phyloP scores from a whole-genome alignment of 345 rosid species.

The Populus tremula region DNA sequence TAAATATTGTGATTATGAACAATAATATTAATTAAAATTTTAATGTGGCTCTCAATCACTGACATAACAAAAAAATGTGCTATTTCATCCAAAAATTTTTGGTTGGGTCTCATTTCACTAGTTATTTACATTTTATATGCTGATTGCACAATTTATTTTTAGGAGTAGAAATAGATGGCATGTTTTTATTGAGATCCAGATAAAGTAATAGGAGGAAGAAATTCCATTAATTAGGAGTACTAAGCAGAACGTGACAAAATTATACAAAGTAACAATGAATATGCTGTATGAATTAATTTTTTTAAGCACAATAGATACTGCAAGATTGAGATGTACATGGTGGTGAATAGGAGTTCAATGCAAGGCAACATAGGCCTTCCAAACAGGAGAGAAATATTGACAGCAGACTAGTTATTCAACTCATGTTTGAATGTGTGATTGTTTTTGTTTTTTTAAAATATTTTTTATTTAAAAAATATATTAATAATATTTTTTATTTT shows the following conservation, averaged over 20 bases:
- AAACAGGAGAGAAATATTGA: neutral
- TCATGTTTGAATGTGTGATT: too few species aligned
- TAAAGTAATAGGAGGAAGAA: neutral
- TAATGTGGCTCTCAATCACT: too few species aligned
- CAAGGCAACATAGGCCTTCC: neutral
- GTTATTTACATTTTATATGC: too few species aligned
- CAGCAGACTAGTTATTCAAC: neutral
- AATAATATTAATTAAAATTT: too few species aligned
- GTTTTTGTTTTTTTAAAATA: too few species aligned
- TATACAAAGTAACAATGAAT: neutral
- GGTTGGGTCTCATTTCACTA: too few species aligned
- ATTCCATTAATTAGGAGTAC: neutral
- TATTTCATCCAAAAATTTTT: too few species aligned
- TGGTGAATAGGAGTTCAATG: neutral
- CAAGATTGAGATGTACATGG: neutral
- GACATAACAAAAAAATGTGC: rapidly evolving
- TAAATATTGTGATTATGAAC: too few species aligned
- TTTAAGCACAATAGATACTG: neutral
- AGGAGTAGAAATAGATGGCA: neutral
- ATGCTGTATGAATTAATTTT: neutral
- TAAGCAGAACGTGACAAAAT: neutral
- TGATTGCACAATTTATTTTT: too few species aligned
- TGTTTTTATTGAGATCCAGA: neutral
- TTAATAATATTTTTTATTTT: too few species aligned
- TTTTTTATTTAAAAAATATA: too few species aligned